These are phyloP conservation scores for Globisporangium radiosum DNA, from an alignment of 352 stramenopile species.

Conservation along the genomic window DNA sequence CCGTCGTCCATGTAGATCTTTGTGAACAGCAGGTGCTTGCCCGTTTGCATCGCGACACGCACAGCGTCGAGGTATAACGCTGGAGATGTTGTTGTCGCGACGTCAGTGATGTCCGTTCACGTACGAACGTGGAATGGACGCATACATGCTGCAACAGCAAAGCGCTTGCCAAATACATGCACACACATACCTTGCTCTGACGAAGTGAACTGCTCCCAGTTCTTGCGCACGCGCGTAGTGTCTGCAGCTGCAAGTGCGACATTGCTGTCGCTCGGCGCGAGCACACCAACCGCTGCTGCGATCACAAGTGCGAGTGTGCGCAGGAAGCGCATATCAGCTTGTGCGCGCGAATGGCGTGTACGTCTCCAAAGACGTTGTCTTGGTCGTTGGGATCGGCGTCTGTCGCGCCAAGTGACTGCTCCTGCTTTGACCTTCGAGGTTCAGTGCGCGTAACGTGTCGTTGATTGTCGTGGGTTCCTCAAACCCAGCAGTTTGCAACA, in stretches of 20 bases:
- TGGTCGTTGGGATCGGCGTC: neutral
- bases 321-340: constrained; percentile 1
- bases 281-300: neutral
- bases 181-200: constrained; percentile 6
- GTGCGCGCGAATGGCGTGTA: neutral
- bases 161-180: neutral
- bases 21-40: constrained; percentile 47
- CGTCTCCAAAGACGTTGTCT: neutral
- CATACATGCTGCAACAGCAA: neutral
- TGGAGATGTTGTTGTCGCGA: constrained; percentile 2
- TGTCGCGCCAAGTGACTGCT: no score
- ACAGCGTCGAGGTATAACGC: constrained; percentile 44
- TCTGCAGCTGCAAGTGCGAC: neutral
- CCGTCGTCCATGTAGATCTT: constrained; percentile 42
- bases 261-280: neutral
- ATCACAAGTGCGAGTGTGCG: constrained; percentile 4
- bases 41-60: constrained; percentile 39
- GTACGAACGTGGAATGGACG: no score
- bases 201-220: constrained; percentile 13
- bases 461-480: no score
- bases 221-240: constrained; percentile 11
- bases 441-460: no score
- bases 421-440: no score
- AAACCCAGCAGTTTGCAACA: no score
- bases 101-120: no score